These are phyloP conservation scores for Terana coerulea DNA, from an alignment of 768 basidiomycete genomes.

Conservation along the genomic window DNA sequence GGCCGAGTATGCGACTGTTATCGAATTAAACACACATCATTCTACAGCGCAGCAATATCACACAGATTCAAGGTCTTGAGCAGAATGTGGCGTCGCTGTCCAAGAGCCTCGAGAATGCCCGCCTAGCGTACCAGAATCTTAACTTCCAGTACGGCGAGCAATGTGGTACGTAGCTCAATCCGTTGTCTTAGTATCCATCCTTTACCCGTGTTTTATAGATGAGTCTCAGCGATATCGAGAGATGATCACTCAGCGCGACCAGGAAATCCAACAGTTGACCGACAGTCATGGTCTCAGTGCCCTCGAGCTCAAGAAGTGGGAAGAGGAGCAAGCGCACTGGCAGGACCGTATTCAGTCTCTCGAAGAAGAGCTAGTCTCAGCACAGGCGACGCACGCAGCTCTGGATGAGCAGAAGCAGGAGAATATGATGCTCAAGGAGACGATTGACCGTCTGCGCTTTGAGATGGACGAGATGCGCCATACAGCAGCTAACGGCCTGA, in stretches of 20 bases:
- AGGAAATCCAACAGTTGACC: slow-evolving; percentile 60
- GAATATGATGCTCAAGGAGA: slow-evolving; percentile 90
- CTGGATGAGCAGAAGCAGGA: slow-evolving; percentile 94
- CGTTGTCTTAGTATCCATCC: neutral
- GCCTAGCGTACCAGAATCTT: slow-evolving; percentile 67
- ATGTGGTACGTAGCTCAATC: slow-evolving; percentile 51
- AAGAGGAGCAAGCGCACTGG: slow-evolving; percentile 62
- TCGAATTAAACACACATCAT: slow-evolving; percentile 21
- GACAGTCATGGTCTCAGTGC: slow-evolving; percentile 58
- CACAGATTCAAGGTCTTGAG: slow-evolving; percentile 69
- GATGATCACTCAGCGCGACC: slow-evolving; percentile 70
- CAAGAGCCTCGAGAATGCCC: slow-evolving; percentile 69
- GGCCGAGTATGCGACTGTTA: slow-evolving; percentile 3
- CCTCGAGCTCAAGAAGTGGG: slow-evolving; percentile 63
- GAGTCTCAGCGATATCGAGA: slow-evolving; percentile 78
- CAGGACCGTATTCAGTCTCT: slow-evolving; percentile 69
- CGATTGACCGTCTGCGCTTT: slow-evolving; percentile 90
- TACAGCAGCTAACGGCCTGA: slow-evolving; percentile 31
- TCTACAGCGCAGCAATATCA: slow-evolving; percentile 55
- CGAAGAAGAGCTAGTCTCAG: slow-evolving; percentile 66
- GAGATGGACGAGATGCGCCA: slow-evolving; percentile 91
- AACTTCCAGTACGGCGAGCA: slow-evolving; percentile 91
- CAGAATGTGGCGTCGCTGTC: slow-evolving; percentile 75
- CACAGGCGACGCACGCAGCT: slow-evolving; percentile 66
- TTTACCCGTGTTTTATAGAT: slow-evolving; percentile 35